Conservation (phyloP, 2,329 filamentous ascomycete species). For the Hypomyces perniciosus region DNA sequence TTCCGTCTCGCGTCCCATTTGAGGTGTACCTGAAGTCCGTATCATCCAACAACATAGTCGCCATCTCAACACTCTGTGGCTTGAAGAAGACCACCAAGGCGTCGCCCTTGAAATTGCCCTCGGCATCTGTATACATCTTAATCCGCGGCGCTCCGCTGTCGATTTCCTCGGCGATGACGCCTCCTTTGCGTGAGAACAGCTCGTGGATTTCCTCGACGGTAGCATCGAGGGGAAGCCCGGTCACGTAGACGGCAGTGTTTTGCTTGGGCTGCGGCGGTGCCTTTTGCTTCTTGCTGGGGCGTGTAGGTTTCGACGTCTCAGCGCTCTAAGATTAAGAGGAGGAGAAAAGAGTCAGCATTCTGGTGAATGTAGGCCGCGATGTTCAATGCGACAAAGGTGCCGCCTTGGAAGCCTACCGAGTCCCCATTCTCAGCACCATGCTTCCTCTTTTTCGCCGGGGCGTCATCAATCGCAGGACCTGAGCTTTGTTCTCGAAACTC, state of each 20-base stretch:
- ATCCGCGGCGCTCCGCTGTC: slow-evolving; percentile 83
- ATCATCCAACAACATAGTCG: slow-evolving; percentile 74
- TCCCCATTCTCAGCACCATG: slow-evolving; percentile 31
- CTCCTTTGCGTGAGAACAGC: slow-evolving; percentile 76
- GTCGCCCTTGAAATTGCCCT: slow-evolving; percentile 87
- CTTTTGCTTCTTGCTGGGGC: slow-evolving; percentile 41
- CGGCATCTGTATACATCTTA: slow-evolving; percentile 81
- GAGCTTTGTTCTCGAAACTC: slow-evolving; percentile 27
- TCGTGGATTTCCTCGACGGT: slow-evolving; percentile 75
- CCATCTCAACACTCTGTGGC: slow-evolving; percentile 83
- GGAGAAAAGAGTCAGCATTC: background rate
- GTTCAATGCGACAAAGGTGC: background rate
- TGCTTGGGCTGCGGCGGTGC: slow-evolving; percentile 49
- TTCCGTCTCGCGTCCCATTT: slow-evolving; percentile 49
- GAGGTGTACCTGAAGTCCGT: slow-evolving; percentile 66
- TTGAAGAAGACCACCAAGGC: slow-evolving; percentile 92
- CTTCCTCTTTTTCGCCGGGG: slow-evolving; percentile 37
- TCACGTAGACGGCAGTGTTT: slow-evolving; percentile 91
- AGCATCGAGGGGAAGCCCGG: slow-evolving; percentile 74
- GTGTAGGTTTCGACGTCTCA: slow-evolving; percentile 31
- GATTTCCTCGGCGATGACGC: slow-evolving; percentile 90
- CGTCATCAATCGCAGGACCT: slow-evolving; percentile 20
- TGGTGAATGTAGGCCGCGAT: background rate
- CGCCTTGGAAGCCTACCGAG: slow-evolving; percentile 35
- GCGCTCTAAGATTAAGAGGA: slow-evolving; percentile 16